Percentiles rank a stretch among this genome's conserved stretches.
Conservation (phyloP, 148 eudicot species). For the Camellia granthamiana region DNA sequence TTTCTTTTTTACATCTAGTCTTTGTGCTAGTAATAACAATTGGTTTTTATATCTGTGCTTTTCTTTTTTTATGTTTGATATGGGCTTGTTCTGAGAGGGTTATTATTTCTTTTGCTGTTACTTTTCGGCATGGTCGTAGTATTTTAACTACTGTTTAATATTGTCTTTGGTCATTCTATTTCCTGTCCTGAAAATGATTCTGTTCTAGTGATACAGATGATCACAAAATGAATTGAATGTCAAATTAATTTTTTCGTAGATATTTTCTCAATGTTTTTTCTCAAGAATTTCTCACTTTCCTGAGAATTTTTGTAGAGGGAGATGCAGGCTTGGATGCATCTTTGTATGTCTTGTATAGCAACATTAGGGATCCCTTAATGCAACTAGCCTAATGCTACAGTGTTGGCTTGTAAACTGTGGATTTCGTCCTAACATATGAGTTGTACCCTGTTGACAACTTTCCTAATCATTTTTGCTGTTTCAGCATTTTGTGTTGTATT, state of each 20-base stretch:
- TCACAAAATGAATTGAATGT: no score
- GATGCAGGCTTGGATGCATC: no score
- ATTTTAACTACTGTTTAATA: neutral
- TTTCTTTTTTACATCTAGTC: neutral
- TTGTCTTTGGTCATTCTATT: neutral
- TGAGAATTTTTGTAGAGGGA: no score
- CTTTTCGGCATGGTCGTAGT: neutral
- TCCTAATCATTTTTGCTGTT: neutral
- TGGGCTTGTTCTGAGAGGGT: neutral
- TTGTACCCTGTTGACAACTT: neutral
- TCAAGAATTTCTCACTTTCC: no score
- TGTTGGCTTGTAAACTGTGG: no score
- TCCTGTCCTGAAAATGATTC: neutral
- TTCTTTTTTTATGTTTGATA: neutral
- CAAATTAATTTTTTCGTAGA: no score
- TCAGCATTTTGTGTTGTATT: neutral
- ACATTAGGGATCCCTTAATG: no score
- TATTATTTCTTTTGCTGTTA: neutral
- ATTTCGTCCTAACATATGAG: neutral
- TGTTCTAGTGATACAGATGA: neutral
- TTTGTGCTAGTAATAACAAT: neutral
- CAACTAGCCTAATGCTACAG: no score
- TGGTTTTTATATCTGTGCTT: conserved; percentile 7
- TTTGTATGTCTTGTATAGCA: no score
- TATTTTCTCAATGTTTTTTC: no score